Conservation (phyloP, 495 filamentous ascomycete genomes). For the Podospora tetraspora region DNA sequence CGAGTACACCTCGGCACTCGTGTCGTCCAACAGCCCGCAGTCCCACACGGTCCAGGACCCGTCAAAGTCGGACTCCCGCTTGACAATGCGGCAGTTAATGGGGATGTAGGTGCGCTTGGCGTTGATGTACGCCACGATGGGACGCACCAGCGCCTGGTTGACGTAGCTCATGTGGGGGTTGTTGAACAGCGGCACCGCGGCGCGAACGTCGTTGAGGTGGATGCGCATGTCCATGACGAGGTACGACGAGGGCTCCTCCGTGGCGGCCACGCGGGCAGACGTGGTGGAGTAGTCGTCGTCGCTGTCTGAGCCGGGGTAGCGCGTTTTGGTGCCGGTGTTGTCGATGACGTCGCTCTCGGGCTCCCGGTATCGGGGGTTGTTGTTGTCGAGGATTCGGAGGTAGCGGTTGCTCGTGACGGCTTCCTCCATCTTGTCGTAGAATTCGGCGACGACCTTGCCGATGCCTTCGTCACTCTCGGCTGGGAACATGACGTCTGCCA, state of each 20-base stretch:
- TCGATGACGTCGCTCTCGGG: conserved; percentile 25
- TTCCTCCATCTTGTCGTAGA: conserved; percentile 91
- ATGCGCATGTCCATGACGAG: conserved; percentile 85
- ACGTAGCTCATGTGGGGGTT: conserved; percentile 80
- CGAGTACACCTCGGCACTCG: conserved; percentile 88
- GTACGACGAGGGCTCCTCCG: conserved; percentile 57
- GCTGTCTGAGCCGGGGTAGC: conserved; percentile 4
- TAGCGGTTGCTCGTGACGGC: conserved; percentile 73
- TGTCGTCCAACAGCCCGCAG: conserved; percentile 89
- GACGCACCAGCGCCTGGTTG: conserved; percentile 88
- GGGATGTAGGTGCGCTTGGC: conserved; percentile 89
- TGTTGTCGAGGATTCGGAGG: conserved; percentile 41
- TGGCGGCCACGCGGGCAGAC: background rate
- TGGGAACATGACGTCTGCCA: conserved; percentile 91
- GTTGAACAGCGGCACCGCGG: conserved; percentile 86
- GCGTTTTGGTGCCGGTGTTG: conserved; percentile 13
- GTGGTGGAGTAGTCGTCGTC: background rate
- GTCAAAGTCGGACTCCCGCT: conserved; percentile 81
- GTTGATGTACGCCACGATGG: conserved; percentile 99
- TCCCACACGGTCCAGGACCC: conserved; percentile 95
- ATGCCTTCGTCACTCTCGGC: conserved; percentile 79
- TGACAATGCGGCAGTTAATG: conserved; percentile 88
- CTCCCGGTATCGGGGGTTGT: conserved; percentile 21
- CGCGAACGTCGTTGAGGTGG: conserved; percentile 86
- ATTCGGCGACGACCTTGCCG: conserved; percentile 84